phyloP scores from a whole-genome alignment of 495 filamentous ascomycete species.

The Xylaria castorea region DNA sequence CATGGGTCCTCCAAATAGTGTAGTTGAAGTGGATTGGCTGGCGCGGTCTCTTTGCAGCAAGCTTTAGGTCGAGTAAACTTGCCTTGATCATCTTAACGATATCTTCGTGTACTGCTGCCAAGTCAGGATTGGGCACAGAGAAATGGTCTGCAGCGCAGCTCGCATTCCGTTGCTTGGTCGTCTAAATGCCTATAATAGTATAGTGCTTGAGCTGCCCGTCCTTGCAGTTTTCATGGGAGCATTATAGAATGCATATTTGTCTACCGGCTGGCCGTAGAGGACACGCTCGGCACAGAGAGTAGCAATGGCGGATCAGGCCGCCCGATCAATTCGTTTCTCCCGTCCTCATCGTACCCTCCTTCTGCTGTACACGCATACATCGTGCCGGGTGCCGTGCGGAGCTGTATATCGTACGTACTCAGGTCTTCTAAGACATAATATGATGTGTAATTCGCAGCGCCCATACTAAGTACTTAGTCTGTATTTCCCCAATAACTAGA shows the following conservation, averaged over 20 bases:
- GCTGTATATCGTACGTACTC: constrained; percentile 3
- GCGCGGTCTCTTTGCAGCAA: not conserved
- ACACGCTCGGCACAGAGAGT: not conserved
- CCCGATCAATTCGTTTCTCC: not conserved
- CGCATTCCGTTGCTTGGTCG: not conserved
- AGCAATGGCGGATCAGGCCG: not conserved
- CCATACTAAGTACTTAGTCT: not conserved
- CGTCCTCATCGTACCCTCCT: not conserved
- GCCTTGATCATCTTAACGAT: not conserved
- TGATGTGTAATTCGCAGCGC: not conserved
- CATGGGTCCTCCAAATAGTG: constrained; percentile 14
- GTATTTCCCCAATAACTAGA: not conserved
- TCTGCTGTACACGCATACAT: not conserved
- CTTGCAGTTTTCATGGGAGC: not conserved
- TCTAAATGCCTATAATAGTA: not conserved
- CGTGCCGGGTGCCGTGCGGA: not conserved
- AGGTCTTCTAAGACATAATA: not conserved
- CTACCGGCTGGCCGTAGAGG: not conserved
- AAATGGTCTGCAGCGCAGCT: not conserved
- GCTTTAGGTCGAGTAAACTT: not conserved
- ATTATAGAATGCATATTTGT: not conserved
- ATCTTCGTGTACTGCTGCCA: not conserved
- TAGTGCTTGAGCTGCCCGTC: not conserved
- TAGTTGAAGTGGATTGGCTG: constrained; percentile 14
- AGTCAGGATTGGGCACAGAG: not conserved